Conservation (phyloP, 176 grass and related monocot species). For the Neostapfia colusana region DNA sequence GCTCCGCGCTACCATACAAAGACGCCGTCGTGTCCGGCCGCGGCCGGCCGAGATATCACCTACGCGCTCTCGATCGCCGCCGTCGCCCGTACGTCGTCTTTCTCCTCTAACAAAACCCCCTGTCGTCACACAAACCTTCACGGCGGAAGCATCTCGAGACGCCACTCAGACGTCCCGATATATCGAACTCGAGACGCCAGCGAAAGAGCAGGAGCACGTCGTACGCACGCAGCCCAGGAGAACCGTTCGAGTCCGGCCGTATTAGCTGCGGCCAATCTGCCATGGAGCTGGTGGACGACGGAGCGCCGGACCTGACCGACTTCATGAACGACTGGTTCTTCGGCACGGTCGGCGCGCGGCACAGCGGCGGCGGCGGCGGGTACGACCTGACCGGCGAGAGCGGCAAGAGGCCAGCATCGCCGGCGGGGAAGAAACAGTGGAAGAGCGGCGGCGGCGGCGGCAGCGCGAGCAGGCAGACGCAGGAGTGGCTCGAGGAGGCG, state of each 20-base stretch:
- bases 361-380: constrained; percentile 21
- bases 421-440: constrained; percentile 11
- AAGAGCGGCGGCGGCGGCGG: constrained; percentile 2
- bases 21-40: constrained; percentile 32
- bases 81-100: too few relatives aligned
- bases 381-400: constrained; percentile 48
- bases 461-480: constrained; percentile 51
- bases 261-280: neutral
- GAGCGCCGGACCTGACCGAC: constrained; percentile 56
- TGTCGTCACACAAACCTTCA: neutral
- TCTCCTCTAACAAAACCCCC: neutral
- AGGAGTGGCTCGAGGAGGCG: constrained; percentile 70
- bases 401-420: constrained; percentile 22
- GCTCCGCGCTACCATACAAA: constrained; percentile 19
- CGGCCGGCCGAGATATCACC: constrained; percentile 26
- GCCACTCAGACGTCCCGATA: neutral
- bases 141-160: neutral
- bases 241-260: neutral
- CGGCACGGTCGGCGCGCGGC: constrained; percentile 43
- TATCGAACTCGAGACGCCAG: neutral
- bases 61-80: constrained; percentile 29
- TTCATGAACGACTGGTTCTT: constrained; percentile 95
- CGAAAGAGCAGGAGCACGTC: neutral
- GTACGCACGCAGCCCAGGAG: too few relatives aligned
- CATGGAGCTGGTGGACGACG: constrained; percentile 47